These are phyloP conservation scores for Biscogniauxia mediterranea DNA, from an alignment of 2,329 filamentous ascomycete genomes.

Conservation along the genomic window DNA sequence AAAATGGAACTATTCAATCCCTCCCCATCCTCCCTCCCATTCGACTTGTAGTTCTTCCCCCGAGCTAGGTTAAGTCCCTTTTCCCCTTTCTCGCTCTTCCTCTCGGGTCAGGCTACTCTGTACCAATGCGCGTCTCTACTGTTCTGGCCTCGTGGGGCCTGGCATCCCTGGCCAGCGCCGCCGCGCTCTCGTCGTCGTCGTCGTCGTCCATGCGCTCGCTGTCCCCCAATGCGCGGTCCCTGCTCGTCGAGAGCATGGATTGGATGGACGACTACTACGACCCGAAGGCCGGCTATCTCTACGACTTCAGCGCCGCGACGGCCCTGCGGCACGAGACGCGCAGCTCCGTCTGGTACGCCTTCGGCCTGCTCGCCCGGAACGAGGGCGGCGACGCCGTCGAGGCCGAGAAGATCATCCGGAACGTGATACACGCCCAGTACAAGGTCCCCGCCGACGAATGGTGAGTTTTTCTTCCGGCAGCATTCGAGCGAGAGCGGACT, in stretches of 20 bases:
- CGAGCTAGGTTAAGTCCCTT: too few species aligned
- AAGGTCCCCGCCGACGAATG: constrained; percentile 53
- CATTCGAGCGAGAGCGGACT: too few species aligned
- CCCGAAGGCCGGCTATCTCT: constrained; percentile 49
- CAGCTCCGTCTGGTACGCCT: constrained; percentile 57
- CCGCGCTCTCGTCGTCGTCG: not conserved
- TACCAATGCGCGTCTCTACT: not conserved
- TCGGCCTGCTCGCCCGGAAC: constrained; percentile 57
- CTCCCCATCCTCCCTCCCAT: too few species aligned
- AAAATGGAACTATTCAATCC: too few species aligned
- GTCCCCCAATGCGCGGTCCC: constrained; percentile 33
- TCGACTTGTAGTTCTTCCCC: too few species aligned
- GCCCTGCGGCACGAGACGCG: constrained; percentile 56
- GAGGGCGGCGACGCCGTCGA: constrained; percentile 45
- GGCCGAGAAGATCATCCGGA: constrained; percentile 52
- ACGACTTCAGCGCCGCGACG: constrained; percentile 42
- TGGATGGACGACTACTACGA: constrained; percentile 59
- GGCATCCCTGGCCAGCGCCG: not conserved
- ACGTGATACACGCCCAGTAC: constrained; percentile 52
- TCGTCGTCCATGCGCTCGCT: constrained; percentile 1
- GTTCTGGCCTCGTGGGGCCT: not conserved
- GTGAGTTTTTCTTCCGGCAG: constrained; percentile 33
- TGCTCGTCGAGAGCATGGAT: constrained; percentile 51
- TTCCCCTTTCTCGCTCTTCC: too few species aligned
- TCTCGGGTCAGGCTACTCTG: too few species aligned